A percentile compares a stretch with the other conserved stretches of the same genome.
phyloP scores from a whole-genome alignment of 2,329 filamentous ascomycete genomes.

The Tolypocladium ophioglossoides region DNA sequence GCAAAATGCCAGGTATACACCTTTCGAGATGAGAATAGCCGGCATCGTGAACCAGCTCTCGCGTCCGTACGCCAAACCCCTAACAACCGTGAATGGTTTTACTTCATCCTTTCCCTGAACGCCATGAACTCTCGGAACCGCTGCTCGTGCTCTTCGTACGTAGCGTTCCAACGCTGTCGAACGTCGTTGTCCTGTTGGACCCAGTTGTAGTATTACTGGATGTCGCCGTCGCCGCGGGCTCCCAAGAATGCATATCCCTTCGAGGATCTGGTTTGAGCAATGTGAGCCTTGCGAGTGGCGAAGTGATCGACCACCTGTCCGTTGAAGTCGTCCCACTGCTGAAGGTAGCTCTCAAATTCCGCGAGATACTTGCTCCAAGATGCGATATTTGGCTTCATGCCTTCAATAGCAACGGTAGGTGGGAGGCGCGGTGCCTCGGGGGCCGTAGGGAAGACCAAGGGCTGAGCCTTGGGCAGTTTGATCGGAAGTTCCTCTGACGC shows the following conservation, averaged over 20 bases:
- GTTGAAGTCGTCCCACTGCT: conserved; percentile 38
- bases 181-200: conserved; percentile 56
- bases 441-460: conserved; percentile 34
- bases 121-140: conserved; percentile 48
- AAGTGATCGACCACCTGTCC: conserved; percentile 46
- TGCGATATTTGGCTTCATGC: conserved; percentile 28
- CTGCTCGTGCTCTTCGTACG: conserved; percentile 48
- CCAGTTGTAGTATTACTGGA: conserved; percentile 47
- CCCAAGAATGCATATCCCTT: conserved; percentile 37
- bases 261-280: conserved; percentile 24
- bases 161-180: conserved; percentile 47
- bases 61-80: background rate
- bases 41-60: background rate
- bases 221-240: conserved; percentile 30
- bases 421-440: conserved; percentile 41
- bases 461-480: conserved; percentile 20
- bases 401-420: conserved; percentile 28
- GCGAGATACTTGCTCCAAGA: conserved; percentile 41
- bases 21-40: background rate
- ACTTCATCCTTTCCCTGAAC: conserved; percentile 33
- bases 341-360: conserved; percentile 44
- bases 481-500: conserved; percentile 31
- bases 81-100: background rate
- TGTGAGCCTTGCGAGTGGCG: conserved; percentile 34
- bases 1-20: background rate